Evolutionary conservation across 768 basidiomycete species (phyloP).

Genomic region (Pilatotrama ljubarskyi): DNA sequence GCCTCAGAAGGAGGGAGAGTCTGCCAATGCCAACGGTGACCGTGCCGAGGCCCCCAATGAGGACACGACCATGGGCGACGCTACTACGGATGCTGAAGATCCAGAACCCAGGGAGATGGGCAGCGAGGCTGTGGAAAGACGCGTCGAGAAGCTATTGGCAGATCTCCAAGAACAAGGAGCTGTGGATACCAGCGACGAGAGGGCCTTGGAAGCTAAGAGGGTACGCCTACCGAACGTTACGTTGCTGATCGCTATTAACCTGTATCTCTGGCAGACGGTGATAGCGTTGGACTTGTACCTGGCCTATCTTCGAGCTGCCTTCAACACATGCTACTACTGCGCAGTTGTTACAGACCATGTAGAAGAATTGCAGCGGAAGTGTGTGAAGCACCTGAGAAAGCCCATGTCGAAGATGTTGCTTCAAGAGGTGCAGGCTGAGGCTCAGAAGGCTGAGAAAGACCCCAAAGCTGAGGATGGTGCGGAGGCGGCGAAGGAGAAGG

Average conservation of each 20-base stretch:
- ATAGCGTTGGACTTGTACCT: constrained; percentile 90
- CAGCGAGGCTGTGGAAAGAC: constrained; percentile 79
- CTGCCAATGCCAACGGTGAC: constrained; percentile 23
- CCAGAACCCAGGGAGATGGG: constrained; percentile 62
- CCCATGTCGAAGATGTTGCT: constrained; percentile 60
- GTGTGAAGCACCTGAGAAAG: constrained; percentile 87
- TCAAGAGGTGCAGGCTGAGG: constrained; percentile 62
- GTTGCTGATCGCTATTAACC: constrained; percentile 1
- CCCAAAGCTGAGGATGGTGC: constrained; percentile 41
- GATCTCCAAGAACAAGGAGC: constrained; percentile 67
- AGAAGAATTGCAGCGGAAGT: constrained; percentile 95
- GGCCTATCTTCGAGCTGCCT: constrained; percentile 89
- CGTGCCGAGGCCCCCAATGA: constrained; percentile 17
- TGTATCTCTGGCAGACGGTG: constrained; percentile 51
- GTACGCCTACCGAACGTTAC: constrained; percentile 40
- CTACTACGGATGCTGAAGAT: constrained; percentile 40
- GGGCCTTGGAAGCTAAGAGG: constrained; percentile 68
- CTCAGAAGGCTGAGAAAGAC: constrained; percentile 50
- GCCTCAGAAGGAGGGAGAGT: constrained; percentile 20
- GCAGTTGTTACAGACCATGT: constrained; percentile 87
- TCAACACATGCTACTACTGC: constrained; percentile 98
- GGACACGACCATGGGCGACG: constrained; percentile 34
- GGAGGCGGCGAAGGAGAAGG: constrained; percentile 37
- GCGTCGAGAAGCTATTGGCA: constrained; percentile 73
- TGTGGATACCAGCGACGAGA: constrained; percentile 61